Conservation (phyloP, 352 stramenopile genomes). For the Pythium brachiatum region DNA sequence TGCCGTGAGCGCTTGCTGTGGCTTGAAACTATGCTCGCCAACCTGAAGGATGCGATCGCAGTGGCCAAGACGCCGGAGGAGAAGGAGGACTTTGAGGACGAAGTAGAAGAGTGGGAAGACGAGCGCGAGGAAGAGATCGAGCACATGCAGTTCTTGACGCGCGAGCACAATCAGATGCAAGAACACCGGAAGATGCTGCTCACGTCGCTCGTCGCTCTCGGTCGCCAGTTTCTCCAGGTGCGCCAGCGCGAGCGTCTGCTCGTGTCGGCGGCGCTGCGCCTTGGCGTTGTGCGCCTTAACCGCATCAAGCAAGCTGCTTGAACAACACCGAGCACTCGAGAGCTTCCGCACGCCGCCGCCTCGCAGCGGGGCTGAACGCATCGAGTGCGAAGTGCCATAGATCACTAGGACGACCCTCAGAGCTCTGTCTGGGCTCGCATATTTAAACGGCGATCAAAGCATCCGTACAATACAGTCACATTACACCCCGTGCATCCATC, state of each 20-base stretch:
- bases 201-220: conserved; percentile 16
- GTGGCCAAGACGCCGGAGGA: conserved; percentile 17
- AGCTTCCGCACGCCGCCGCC: neutral
- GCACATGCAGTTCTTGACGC: conserved; percentile 21
- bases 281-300: conserved; percentile 22
- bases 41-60: conserved; percentile 14
- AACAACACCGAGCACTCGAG: neutral
- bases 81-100: conserved; percentile 17
- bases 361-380: neutral
- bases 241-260: conserved; percentile 25
- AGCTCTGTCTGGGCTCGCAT: neutral
- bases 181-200: conserved; percentile 23
- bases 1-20: conserved; percentile 19
- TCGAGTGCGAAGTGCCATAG: neutral
- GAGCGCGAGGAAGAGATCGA: conserved; percentile 21
- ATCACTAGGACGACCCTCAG: neutral
- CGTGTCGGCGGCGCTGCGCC: conserved; percentile 13
- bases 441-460: conserved; percentile 10
- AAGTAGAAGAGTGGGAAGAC: conserved; percentile 23
- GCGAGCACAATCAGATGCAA: conserved; percentile 19
- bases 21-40: conserved; percentile 20
- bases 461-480: conserved; percentile 11
- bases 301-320: conserved; percentile 22
- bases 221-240: conserved; percentile 23
- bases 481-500: neutral